phyloP scores from a whole-genome alignment of 1,284 basidiomycete genomes.

The Boletus sp. region DNA sequence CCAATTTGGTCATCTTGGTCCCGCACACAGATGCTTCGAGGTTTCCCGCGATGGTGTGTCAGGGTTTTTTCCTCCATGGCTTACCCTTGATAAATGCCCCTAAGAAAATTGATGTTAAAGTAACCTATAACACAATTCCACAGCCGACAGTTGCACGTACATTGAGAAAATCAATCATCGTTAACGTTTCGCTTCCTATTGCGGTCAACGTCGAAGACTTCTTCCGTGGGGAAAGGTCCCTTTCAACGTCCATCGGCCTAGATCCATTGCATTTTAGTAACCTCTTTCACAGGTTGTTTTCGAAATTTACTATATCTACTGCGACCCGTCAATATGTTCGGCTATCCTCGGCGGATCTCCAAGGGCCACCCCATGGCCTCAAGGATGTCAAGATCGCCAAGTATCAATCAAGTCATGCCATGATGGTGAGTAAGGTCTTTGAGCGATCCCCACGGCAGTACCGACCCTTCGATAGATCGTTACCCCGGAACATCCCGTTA shows the following conservation, averaged over 20 bases:
- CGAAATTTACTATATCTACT: slow-evolving; percentile 76
- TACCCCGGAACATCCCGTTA: slow-evolving; percentile 64
- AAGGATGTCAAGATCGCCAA: slow-evolving; percentile 52
- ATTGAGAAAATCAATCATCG: slow-evolving; percentile 49
- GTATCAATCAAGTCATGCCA: slow-evolving; percentile 41
- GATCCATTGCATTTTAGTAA: slow-evolving; percentile 1
- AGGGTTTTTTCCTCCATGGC: neutral
- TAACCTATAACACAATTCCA: slow-evolving; percentile 59
- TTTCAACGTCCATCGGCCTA: neutral
- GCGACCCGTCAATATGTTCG: slow-evolving; percentile 71
- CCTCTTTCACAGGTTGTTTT: slow-evolving; percentile 58
- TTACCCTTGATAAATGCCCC: slow-evolving; percentile 4
- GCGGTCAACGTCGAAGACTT: slow-evolving; percentile 85
- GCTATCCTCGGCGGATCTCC: slow-evolving; percentile 57
- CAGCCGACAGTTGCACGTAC: slow-evolving; percentile 54
- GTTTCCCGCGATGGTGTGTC: slow-evolving; percentile 53
- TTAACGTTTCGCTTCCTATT: slow-evolving; percentile 70
- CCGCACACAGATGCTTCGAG: slow-evolving; percentile 64
- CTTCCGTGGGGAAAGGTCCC: slow-evolving; percentile 68
- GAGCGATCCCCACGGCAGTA: neutral
- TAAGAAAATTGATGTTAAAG: slow-evolving; percentile 61
- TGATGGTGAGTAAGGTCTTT: slow-evolving; percentile 38
- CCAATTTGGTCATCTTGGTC: slow-evolving; percentile 48
- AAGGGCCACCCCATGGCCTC: slow-evolving; percentile 41
- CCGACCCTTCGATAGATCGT: slow-evolving; percentile 50